These are phyloP conservation scores for Boletus subcaerulescens DNA, from an alignment of 768 basidiomycete genomes.

Conservation along the genomic window DNA sequence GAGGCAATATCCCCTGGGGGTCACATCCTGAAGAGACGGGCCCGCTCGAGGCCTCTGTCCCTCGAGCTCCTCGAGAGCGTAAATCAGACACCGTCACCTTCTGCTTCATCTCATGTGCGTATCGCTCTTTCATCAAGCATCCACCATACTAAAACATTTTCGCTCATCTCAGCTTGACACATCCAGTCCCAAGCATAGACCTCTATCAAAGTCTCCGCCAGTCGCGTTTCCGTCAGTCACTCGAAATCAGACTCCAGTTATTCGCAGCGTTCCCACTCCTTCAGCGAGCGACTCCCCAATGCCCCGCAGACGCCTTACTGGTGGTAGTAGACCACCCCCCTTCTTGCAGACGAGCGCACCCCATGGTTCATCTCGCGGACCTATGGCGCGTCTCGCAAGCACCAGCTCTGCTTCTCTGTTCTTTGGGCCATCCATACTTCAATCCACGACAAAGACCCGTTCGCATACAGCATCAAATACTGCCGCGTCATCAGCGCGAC, in stretches of 20 bases:
- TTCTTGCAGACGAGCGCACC: slow-evolving; percentile 29
- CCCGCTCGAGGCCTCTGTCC: slow-evolving; percentile 70
- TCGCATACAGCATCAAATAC: slow-evolving; percentile 25
- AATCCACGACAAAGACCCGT: slow-evolving; percentile 20
- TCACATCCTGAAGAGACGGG: slow-evolving; percentile 71
- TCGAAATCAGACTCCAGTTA: slow-evolving; percentile 38
- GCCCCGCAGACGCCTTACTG: slow-evolving; percentile 51
- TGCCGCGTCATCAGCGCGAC: slow-evolving; percentile 3
- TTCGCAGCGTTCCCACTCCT: slow-evolving; percentile 38
- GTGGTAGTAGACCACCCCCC: slow-evolving; percentile 32
- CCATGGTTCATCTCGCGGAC: slow-evolving; percentile 31
- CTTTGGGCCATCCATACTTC: slow-evolving; percentile 51
- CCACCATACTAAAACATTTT: background rate
- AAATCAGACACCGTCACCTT: slow-evolving; percentile 42
- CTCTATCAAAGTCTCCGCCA: slow-evolving; percentile 12
- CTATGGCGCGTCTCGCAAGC: slow-evolving; percentile 51
- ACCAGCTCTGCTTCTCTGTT: slow-evolving; percentile 59
- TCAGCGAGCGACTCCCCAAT: slow-evolving; percentile 53
- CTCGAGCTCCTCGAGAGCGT: slow-evolving; percentile 57
- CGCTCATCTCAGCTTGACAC: slow-evolving; percentile 8
- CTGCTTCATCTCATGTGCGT: slow-evolving; percentile 30
- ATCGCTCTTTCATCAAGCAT: background rate
- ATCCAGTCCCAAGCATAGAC: slow-evolving; percentile 14
- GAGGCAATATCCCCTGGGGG: slow-evolving; percentile 76
- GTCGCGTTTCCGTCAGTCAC: slow-evolving; percentile 39